A percentile compares a stretch with the other conserved stretches of the same genome.
phyloP scores from a whole-genome alignment of 306 rosid species.

The Pachyrhizus erosus region DNA sequence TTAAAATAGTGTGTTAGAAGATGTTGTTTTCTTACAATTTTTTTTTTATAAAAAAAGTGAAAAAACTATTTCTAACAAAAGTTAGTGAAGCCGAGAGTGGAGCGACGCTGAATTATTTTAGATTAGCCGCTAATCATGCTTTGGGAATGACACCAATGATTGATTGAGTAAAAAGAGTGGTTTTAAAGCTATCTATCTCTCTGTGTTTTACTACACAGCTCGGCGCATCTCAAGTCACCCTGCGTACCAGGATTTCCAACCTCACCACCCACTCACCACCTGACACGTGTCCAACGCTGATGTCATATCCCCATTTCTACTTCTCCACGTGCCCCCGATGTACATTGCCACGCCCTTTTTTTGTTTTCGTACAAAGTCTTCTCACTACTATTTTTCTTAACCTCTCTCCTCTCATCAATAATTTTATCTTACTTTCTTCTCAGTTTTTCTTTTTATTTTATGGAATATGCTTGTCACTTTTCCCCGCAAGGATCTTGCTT shows the following conservation, averaged over 20 bases:
- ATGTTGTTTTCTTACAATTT: too few relatives aligned
- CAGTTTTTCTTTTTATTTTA: neutral
- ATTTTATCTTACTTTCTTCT: neutral
- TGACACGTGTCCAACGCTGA: slow-evolving; percentile 29
- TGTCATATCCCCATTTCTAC: neutral
- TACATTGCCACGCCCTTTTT: slow-evolving; percentile 37
- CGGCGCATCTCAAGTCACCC: slow-evolving; percentile 53
- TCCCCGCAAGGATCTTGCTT: slow-evolving; percentile 1
- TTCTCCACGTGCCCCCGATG: slow-evolving; percentile 35
- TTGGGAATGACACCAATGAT: slow-evolving; percentile 3
- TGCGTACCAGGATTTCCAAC: neutral
- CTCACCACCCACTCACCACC: neutral
- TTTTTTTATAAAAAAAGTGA: too few relatives aligned
- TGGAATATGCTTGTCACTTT: neutral
- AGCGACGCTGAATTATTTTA: slow-evolving; percentile 8
- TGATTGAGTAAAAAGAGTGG: slow-evolving; percentile 48
- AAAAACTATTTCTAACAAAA: too few relatives aligned
- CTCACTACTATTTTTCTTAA: neutral
- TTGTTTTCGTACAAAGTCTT: slow-evolving; percentile 50
- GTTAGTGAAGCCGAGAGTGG: neutral
- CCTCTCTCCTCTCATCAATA: too few relatives aligned
- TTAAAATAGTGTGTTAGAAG: too few relatives aligned
- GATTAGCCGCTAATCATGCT: neutral
- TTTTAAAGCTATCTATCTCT: slow-evolving; percentile 45
- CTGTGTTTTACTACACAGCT: slow-evolving; percentile 34